Evolutionary conservation across 2,329 filamentous ascomycete genomes (phyloP).

Genomic region (Arachnomyces sp.): DNA sequence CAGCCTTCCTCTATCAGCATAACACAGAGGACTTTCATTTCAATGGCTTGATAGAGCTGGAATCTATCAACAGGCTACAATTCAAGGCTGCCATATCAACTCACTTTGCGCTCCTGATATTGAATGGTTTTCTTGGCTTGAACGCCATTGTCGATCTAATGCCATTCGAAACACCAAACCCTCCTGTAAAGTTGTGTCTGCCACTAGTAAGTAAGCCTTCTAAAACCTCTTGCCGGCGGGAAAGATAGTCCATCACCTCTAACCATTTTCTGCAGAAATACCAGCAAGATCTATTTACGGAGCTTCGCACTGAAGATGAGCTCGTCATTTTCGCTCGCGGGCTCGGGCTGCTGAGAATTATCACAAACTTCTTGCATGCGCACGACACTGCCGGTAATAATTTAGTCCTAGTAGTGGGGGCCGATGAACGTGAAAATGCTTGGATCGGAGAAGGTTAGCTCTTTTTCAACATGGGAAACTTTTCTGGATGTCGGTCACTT

Average conservation of each 20-base stretch:
- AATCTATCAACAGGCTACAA: too few species aligned
- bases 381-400: conserved; percentile 96
- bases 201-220: conserved; percentile 46
- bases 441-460: conserved; percentile 76
- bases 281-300: conserved; percentile 90
- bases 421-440: conserved; percentile 85
- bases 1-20: too few species aligned
- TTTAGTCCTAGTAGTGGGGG: conserved; percentile 78
- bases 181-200: conserved; percentile 56
- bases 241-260: conserved; percentile 7
- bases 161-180: conserved; percentile 34
- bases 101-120: too few species aligned
- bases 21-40: too few species aligned
- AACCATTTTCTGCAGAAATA: conserved; percentile 53
- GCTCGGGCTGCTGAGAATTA: conserved; percentile 80
- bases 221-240: background rate
- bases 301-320: conserved; percentile 84
- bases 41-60: too few species aligned
- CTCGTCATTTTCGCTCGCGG: conserved; percentile 86
- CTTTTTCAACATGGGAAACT: background rate
- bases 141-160: conserved; percentile 19
- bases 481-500: background rate
- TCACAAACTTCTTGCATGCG: conserved; percentile 93
- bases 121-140: too few species aligned
- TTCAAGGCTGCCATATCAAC: too few species aligned